Conservation (phyloP, 257 asterid genomes). For the Echium plantagineum region DNA sequence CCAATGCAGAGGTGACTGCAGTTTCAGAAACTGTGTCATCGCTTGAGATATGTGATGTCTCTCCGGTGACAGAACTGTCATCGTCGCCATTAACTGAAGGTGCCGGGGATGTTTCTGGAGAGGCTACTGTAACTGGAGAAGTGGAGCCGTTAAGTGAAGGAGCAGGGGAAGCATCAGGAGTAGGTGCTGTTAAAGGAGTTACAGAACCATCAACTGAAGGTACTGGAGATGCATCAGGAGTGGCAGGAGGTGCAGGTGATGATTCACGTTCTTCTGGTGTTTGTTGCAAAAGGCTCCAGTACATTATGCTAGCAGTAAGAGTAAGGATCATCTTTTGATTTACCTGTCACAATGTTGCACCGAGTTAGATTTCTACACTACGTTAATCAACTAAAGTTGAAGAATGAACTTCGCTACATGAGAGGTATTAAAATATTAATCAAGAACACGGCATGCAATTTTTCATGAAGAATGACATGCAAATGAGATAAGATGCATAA, state of each 20-base stretch:
- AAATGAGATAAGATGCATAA: background rate
- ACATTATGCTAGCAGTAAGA: conserved; percentile 87
- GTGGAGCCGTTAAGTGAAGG: conserved; percentile 25
- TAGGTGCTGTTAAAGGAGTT: conserved; percentile 25
- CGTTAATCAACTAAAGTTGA: background rate
- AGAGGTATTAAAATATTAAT: background rate
- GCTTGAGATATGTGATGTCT: conserved; percentile 32
- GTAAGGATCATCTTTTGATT: conserved; percentile 97
- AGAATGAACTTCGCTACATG: background rate
- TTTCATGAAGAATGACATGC: background rate
- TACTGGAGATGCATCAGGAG: conserved; percentile 26
- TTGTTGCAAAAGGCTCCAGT: conserved; percentile 94
- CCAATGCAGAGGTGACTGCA: conserved; percentile 12
- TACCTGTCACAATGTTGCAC: conserved; percentile 38
- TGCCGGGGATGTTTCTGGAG: conserved; percentile 31
- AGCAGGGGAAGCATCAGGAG: conserved; percentile 30
- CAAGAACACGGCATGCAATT: background rate
- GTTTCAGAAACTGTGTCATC: conserved; percentile 39
- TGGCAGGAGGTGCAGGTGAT: conserved; percentile 39
- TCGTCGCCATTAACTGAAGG: conserved; percentile 50
- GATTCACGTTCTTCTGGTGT: conserved; percentile 57
- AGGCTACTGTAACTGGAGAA: conserved; percentile 19
- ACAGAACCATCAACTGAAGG: conserved; percentile 32
- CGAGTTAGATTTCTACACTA: background rate
- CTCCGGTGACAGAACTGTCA: conserved; percentile 29